These are phyloP conservation scores for Neofusicoccum laricinum DNA, from an alignment of 2,329 filamentous ascomycete species.

Conservation along the genomic window DNA sequence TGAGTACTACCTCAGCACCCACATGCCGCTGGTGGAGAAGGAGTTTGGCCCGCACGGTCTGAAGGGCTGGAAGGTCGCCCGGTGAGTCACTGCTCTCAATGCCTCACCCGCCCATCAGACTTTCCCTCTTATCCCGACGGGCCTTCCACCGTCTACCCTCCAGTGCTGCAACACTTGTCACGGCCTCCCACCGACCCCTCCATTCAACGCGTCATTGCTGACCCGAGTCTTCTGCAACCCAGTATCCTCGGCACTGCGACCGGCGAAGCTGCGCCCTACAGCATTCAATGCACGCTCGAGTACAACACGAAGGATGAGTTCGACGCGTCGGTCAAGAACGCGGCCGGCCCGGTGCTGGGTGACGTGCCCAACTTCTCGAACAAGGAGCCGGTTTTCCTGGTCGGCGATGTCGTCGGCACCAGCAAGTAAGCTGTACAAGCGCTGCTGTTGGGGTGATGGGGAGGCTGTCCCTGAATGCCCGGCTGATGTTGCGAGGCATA, in stretches of 20 bases:
- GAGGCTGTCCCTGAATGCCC: too few species aligned
- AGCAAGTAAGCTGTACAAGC: too few species aligned
- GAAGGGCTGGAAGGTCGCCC: conserved; percentile 22
- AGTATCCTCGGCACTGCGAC: conserved; percentile 22
- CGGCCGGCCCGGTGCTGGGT: conserved; percentile 26
- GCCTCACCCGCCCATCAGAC: too few species aligned
- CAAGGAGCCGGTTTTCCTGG: conserved; percentile 27
- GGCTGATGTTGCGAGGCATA: too few species aligned
- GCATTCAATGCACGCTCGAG: conserved; percentile 33
- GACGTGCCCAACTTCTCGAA: conserved; percentile 36
- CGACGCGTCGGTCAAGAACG: conserved; percentile 24
- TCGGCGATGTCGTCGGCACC: conserved; percentile 26
- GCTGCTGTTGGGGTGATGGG: too few species aligned
- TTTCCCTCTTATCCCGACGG: too few species aligned
- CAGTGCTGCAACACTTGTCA: too few species aligned
- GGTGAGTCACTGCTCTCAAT: not conserved
- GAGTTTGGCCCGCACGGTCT: conserved; percentile 30
- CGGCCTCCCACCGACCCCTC: too few species aligned
- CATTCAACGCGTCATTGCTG: not conserved
- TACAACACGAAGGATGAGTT: conserved; percentile 27
- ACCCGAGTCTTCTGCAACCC: not conserved
- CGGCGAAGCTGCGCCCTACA: conserved; percentile 27
- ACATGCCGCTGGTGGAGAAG: conserved; percentile 37
- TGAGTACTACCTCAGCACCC: conserved; percentile 37
- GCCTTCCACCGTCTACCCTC: too few species aligned